Evolutionary conservation across 257 asterid genomes (phyloP).

Genomic region (Plantago major): DNA sequence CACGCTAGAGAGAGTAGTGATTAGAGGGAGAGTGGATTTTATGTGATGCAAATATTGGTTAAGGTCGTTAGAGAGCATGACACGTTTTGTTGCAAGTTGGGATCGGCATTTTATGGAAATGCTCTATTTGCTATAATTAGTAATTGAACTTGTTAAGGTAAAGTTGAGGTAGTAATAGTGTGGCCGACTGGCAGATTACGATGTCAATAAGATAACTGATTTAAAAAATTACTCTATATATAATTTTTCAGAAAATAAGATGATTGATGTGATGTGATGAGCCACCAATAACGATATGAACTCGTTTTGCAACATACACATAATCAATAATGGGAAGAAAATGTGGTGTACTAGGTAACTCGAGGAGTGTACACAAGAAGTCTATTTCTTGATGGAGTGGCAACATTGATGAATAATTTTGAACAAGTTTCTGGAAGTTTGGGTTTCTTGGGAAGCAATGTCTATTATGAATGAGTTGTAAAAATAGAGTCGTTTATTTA

Average conservation of each 20-base stretch:
- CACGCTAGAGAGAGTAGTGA: constrained; percentile 25
- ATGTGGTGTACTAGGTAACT: not conserved
- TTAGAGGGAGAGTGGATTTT: constrained; percentile 9
- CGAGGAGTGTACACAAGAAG: not conserved
- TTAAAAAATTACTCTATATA: no score
- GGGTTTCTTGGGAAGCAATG: not conserved
- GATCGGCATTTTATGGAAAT: constrained; percentile 9
- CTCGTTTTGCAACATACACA: no score
- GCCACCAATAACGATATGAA: no score
- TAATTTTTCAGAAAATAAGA: no score
- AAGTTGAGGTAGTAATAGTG: no score
- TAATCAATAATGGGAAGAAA: no score
- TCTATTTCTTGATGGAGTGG: not conserved
- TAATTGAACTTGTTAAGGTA: no score
- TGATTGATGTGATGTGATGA: no score
- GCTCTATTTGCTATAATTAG: not conserved
- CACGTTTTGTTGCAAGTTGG: constrained; percentile 35
- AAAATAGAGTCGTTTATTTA: not conserved
- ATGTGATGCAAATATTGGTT: constrained; percentile 40
- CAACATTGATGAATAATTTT: not conserved
- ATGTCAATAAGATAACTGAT: no score
- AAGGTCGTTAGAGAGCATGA: constrained; percentile 25
- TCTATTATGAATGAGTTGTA: not conserved
- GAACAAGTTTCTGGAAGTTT: not conserved
- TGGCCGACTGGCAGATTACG: no score